Evolutionary conservation across 805 yeast species (phyloP).

Genomic region (Candida dajiaensis): DNA sequence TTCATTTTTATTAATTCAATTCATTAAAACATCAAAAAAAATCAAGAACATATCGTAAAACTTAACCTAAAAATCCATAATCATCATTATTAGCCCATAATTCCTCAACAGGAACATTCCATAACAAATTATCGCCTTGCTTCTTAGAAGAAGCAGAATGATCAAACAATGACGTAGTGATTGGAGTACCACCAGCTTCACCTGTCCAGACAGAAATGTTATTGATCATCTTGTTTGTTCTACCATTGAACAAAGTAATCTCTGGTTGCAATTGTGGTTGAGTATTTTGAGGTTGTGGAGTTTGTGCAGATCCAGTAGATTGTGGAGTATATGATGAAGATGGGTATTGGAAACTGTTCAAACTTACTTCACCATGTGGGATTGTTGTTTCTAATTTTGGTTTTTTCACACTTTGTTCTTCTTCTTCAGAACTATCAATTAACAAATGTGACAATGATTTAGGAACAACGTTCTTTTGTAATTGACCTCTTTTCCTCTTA

Average conservation of each 20-base stretch:
- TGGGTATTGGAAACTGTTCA: slow-evolving; percentile 17
- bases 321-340: slow-evolving; percentile 4
- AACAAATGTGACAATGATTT: slow-evolving; percentile 46
- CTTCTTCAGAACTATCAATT: slow-evolving; percentile 27
- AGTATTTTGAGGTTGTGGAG: slow-evolving; percentile 7
- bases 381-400: slow-evolving; percentile 6
- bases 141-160: slow-evolving; percentile 9
- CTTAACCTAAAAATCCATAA: slow-evolving; percentile 40
- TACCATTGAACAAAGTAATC: slow-evolving; percentile 28
- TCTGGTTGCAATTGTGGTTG: slow-evolving; percentile 17
- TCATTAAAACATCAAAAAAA: neutral
- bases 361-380: slow-evolving; percentile 12
- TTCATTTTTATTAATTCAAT: neutral
- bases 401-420: slow-evolving; percentile 9
- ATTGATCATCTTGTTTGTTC: slow-evolving; percentile 55
- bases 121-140: slow-evolving; percentile 10
- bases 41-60: neutral
- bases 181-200: slow-evolving; percentile 31
- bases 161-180: slow-evolving; percentile 20
- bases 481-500: slow-evolving; percentile 41
- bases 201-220: slow-evolving; percentile 59
- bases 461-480: slow-evolving; percentile 48
- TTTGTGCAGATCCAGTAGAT: neutral
- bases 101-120: slow-evolving; percentile 36
- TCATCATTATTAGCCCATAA: slow-evolving; percentile 44